Evolutionary conservation across 139 green algal species (phyloP).

Genomic region (Prasinococcaceae sp.): DNA sequence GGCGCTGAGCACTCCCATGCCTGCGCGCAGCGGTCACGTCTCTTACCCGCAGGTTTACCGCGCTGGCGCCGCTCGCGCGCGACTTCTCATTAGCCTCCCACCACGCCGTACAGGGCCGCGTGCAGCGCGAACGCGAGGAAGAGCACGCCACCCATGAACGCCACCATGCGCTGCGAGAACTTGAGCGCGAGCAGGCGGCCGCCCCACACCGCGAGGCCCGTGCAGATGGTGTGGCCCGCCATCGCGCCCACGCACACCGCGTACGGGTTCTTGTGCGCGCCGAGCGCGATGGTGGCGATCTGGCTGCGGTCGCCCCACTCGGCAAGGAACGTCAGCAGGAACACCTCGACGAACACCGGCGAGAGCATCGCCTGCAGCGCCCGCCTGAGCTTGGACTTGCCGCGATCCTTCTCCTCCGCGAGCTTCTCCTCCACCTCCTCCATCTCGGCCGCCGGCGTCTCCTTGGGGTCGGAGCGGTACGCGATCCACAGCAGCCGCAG

Average conservation of each 20-base stretch:
- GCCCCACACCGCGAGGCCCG: constrained; percentile 77
- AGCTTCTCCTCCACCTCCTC: constrained; percentile 37
- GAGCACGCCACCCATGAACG: constrained; percentile 61
- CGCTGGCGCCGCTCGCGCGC: too few relatives aligned
- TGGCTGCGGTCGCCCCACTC: constrained; percentile 98
- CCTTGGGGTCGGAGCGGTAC: constrained; percentile 10
- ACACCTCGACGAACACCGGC: constrained; percentile 31
- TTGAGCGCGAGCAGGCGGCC: constrained; percentile 77
- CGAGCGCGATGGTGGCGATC: constrained; percentile 72
- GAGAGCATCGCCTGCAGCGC: neutral
- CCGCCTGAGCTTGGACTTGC: neutral
- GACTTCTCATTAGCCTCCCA: too few relatives aligned
- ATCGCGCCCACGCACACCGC: constrained; percentile 86
- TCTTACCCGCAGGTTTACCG: too few relatives aligned
- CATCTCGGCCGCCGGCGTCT: constrained; percentile 6
- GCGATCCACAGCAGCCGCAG: constrained; percentile 41
- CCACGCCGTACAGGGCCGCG: constrained; percentile 38
- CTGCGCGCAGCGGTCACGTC: too few relatives aligned
- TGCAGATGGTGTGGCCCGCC: constrained; percentile 83
- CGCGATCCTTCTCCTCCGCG: too few relatives aligned
- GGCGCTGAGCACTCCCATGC: too few relatives aligned
- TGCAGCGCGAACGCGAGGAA: constrained; percentile 83
- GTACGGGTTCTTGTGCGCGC: constrained; percentile 67
- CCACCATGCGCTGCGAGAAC: constrained; percentile 76
- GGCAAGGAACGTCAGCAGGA: constrained; percentile 93